Evolutionary conservation across 768 basidiomycete species (phyloP).

Genomic region (Dioszegia aurantiaca): DNA sequence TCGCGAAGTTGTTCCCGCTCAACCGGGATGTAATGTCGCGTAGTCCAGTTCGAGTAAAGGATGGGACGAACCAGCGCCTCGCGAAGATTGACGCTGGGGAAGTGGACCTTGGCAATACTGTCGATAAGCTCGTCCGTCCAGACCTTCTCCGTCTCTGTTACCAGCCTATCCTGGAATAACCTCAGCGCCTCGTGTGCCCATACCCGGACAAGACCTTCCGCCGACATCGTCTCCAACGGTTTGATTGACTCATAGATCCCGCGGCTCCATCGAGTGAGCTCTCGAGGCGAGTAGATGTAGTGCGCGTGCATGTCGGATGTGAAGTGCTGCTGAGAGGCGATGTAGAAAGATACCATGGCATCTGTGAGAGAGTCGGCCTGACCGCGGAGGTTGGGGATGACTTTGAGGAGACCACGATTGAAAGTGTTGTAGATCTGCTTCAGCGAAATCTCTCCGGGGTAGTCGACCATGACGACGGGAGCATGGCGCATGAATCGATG

Average conservation of each 20-base stretch:
- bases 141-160: conserved; percentile 80
- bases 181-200: conserved; percentile 98
- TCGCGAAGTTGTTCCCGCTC: conserved; percentile 89
- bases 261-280: conserved; percentile 94
- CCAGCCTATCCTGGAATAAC: conserved; percentile 95
- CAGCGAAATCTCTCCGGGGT: conserved; percentile 92
- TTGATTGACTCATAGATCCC: conserved; percentile 96
- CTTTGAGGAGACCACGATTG: conserved; percentile 91
- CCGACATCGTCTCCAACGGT: conserved; percentile 85
- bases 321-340: conserved; percentile 88
- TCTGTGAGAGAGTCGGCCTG: conserved; percentile 93
- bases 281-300: conserved; percentile 98
- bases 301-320: conserved; percentile 97
- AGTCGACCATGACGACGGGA: conserved; percentile 97
- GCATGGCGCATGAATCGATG: conserved; percentile 97
- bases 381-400: conserved; percentile 84
- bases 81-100: conserved; percentile 84
- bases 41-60: conserved; percentile 98
- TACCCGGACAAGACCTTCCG: conserved; percentile 91
- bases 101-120: conserved; percentile 74
- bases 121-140: conserved; percentile 98
- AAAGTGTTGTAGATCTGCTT: conserved; percentile 99
- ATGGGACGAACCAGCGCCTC: conserved; percentile 87
- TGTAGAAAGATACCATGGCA: conserved; percentile 95
- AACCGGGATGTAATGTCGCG: conserved; percentile 92